Percentiles rank a stretch among this genome's conserved stretches.
Evolutionary conservation across 495 filamentous ascomycete genomes (phyloP).

Genomic region (Lasiosphaeriaceae sp.): DNA sequence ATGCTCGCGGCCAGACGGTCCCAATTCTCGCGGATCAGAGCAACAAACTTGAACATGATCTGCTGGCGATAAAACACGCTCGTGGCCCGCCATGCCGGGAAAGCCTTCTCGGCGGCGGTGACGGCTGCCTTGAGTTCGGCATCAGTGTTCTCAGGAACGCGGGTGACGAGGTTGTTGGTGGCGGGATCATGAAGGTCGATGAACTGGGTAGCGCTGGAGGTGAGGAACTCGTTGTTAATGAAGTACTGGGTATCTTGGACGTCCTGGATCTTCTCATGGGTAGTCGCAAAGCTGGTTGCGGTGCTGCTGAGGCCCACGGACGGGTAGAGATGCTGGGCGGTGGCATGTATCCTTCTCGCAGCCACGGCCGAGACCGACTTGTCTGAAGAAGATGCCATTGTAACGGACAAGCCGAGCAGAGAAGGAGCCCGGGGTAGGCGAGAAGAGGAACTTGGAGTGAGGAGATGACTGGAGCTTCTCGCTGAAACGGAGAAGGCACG

Average conservation of each 20-base stretch:
- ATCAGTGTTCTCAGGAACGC: conserved; percentile 93
- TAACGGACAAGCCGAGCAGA: conserved; percentile 12
- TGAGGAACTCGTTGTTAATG: conserved; percentile 82
- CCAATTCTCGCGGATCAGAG: conserved; percentile 89
- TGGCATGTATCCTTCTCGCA: conserved; percentile 53
- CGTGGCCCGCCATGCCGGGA: conserved; percentile 79
- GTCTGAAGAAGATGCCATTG: conserved; percentile 36
- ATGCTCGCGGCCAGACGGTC: conserved; percentile 93
- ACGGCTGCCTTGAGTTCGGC: conserved; percentile 86
- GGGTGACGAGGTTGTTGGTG: conserved; percentile 95
- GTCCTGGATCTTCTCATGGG: conserved; percentile 70
- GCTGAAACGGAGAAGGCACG: conserved; percentile 27
- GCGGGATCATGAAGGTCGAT: conserved; percentile 94
- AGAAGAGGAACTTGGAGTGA: conserved; percentile 3
- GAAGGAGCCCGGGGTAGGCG: conserved; percentile 16
- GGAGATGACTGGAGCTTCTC: conserved; percentile 23
- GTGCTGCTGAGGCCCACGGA: conserved; percentile 52
- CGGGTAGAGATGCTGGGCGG: conserved; percentile 53
- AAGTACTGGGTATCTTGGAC: conserved; percentile 86
- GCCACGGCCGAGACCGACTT: conserved; percentile 27
- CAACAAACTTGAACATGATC: conserved; percentile 96
- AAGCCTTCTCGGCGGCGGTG: conserved; percentile 82
- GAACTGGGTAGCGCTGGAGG: conserved; percentile 72
- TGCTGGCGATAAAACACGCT: conserved; percentile 84
- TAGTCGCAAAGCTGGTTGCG: conserved; percentile 71